A percentile compares a stretch with the other conserved stretches of the same genome.
Evolutionary conservation across 306 rosid genomes (phyloP).

Genomic region (Aeschynomene evenia): DNA sequence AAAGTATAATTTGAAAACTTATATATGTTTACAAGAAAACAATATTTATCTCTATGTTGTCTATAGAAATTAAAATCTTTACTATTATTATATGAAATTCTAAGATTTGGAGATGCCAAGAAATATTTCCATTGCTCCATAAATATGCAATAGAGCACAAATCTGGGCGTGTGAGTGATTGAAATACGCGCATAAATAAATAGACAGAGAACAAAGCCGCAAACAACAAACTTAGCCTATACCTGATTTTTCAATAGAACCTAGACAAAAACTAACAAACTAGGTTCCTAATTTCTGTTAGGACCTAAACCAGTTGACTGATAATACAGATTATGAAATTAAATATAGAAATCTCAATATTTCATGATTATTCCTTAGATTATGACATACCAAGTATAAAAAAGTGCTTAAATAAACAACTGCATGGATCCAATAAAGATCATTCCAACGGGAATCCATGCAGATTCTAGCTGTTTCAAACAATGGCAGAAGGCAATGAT

Average conservation of each 20-base stretch:
- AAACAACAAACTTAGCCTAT: neutral
- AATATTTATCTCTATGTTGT: neutral
- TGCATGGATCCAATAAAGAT: neutral
- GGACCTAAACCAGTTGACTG: neutral
- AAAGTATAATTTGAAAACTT: neutral
- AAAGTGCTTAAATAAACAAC: conserved; percentile 2
- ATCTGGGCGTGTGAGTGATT: neutral
- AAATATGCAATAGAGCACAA: neutral
- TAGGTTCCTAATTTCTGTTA: neutral
- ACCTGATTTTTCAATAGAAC: neutral
- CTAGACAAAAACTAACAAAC: neutral
- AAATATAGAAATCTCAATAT: neutral
- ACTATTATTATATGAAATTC: neutral
- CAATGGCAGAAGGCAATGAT: neutral
- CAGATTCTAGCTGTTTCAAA: conserved; percentile 1
- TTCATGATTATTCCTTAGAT: neutral
- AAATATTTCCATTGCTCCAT: neutral
- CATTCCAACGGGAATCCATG: neutral
- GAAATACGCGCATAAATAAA: neutral
- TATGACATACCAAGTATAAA: neutral
- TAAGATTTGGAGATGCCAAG: neutral
- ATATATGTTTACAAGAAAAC: neutral
- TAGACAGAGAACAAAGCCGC: neutral
- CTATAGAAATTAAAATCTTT: neutral
- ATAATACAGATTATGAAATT: neutral